These are phyloP conservation scores for Orbilia brochopaga DNA, from an alignment of 2,329 filamentous ascomycete genomes.

Conservation along the genomic window DNA sequence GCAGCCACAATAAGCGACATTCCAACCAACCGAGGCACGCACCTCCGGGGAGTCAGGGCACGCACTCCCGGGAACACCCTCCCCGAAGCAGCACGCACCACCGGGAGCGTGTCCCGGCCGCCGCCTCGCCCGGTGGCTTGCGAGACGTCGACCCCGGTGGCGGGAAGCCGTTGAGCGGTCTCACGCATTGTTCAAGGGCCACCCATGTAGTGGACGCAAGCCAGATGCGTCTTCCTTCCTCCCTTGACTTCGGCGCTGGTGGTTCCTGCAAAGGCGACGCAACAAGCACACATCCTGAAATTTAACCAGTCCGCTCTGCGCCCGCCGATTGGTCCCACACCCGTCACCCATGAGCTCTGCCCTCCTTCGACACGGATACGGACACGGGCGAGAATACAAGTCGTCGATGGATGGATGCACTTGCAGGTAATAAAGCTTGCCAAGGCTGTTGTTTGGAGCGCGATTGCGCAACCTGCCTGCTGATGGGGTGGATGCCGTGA, in stretches of 20 bases:
- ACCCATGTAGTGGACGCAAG: constrained; percentile 28
- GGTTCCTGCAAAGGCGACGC: constrained; percentile 46
- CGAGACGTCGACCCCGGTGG: constrained; percentile 37
- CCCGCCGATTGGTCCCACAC: constrained; percentile 23
- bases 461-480: constrained; percentile 49
- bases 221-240: constrained; percentile 32
- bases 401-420: background rate
- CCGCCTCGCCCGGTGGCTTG: constrained; percentile 30
- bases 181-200: constrained; percentile 47
- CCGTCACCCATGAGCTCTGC: constrained; percentile 3
- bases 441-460: constrained; percentile 32
- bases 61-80: constrained; percentile 3
- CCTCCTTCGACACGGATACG: constrained; percentile 32
- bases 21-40: no score
- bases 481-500: background rate
- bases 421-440: background rate
- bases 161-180: constrained; percentile 51
- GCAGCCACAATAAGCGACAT: constrained; percentile 41
- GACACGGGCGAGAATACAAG: background rate
- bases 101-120: background rate
- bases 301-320: constrained; percentile 51
- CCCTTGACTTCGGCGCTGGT: constrained; percentile 1
- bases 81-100: no score
- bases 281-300: constrained; percentile 51
- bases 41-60: background rate